Evolutionary conservation across 768 basidiomycete species (phyloP).

Genomic region (Hebeloma cylindrosporum): DNA sequence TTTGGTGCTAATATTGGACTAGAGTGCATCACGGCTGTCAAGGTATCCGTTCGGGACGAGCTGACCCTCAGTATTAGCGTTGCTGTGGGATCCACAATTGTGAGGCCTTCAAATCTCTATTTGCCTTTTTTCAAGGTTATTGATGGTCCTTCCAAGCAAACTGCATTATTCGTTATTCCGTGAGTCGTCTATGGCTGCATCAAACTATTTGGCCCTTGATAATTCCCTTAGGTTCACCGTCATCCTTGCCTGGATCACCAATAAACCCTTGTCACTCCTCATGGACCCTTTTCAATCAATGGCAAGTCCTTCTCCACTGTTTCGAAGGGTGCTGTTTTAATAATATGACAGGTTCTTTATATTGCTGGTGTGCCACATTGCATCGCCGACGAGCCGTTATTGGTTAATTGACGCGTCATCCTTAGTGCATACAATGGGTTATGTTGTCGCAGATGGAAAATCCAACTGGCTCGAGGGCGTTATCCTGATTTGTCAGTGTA

Average conservation of each 20-base stretch:
- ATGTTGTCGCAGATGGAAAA: conserved; percentile 81
- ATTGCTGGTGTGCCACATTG: conserved; percentile 41
- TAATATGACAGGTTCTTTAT: conserved; percentile 38
- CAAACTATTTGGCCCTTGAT: not conserved
- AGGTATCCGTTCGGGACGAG: conserved; percentile 84
- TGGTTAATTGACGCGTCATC: not conserved
- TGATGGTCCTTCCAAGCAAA: conserved; percentile 50
- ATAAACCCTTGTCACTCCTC: conserved; percentile 75
- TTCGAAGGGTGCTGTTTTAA: not conserved
- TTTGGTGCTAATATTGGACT: not conserved
- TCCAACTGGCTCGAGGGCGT: conserved; percentile 92
- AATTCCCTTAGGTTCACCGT: conserved; percentile 59
- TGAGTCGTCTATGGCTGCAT: conserved; percentile 16
- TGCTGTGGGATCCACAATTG: conserved; percentile 77
- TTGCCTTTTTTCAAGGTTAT: conserved; percentile 1
- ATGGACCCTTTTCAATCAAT: conserved; percentile 87
- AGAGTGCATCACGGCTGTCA: conserved; percentile 90
- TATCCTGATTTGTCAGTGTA: conserved; percentile 62
- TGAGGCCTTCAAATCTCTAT: conserved; percentile 32
- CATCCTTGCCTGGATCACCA: conserved; percentile 76
- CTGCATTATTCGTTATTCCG: conserved; percentile 50
- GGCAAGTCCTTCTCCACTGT: conserved; percentile 31
- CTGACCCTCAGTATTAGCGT: conserved; percentile 82
- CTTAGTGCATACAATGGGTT: conserved; percentile 83
- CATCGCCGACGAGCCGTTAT: not conserved